These are phyloP conservation scores for Ophiorrhiza pumila DNA, from an alignment of 257 asterid genomes.

Conservation along the genomic window DNA sequence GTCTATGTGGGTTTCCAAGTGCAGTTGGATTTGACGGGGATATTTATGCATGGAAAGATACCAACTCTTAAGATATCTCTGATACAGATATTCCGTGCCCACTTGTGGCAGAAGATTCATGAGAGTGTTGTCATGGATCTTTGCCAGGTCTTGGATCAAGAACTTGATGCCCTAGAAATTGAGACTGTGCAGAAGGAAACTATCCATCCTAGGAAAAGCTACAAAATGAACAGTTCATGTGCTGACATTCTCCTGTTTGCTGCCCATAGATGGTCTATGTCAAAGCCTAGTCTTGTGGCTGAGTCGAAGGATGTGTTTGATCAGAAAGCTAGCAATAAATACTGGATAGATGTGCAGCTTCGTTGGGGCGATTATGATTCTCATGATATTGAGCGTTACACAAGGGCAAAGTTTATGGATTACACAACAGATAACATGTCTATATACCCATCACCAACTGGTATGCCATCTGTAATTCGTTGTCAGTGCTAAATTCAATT, in stretches of 20 bases:
- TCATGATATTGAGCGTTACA: slow-evolving; percentile 94
- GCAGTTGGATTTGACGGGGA: slow-evolving; percentile 97
- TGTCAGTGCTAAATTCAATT: neutral
- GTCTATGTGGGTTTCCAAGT: slow-evolving; percentile 99
- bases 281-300: slow-evolving; percentile 98
- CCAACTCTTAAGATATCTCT: slow-evolving; percentile 94
- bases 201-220: slow-evolving; percentile 97
- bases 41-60: slow-evolving; percentile 99
- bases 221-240: slow-evolving; percentile 99
- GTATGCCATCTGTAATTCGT: slow-evolving; percentile 28
- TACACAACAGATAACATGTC: slow-evolving; percentile 99
- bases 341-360: slow-evolving; percentile 99
- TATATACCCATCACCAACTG: slow-evolving; percentile 97
- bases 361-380: slow-evolving; percentile 99
- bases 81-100: slow-evolving; percentile 99
- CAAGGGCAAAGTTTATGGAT: slow-evolving; percentile 97
- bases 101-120: slow-evolving; percentile 98
- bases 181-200: slow-evolving; percentile 99
- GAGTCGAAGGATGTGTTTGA: slow-evolving; percentile 99
- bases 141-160: slow-evolving; percentile 99
- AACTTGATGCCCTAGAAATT: slow-evolving; percentile 91
- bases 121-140: slow-evolving; percentile 99
- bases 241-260: slow-evolving; percentile 97
- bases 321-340: slow-evolving; percentile 95
- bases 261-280: slow-evolving; percentile 99